Percentiles rank a stretch among this genome's conserved stretches.
These are phyloP conservation scores for Aspergillus unguis DNA, from an alignment of 2,329 filamentous ascomycete species.

Conservation along the genomic window DNA sequence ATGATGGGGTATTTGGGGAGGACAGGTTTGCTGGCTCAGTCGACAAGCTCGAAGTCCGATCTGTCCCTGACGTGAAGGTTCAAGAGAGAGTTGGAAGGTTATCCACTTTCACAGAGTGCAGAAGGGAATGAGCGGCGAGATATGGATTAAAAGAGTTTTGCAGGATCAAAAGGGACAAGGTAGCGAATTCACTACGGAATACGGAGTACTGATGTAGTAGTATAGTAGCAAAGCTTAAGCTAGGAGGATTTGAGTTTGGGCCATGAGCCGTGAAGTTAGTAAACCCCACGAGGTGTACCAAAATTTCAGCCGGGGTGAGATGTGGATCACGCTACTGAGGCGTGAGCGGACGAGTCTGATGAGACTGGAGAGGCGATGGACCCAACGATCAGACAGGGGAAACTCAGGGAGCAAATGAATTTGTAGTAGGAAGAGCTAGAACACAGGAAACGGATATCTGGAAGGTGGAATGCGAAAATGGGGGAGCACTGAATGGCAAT, in stretches of 20 bases:
- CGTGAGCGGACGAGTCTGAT: neutral
- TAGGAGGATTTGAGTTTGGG: constrained; percentile 6
- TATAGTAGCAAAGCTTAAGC: constrained; percentile 5
- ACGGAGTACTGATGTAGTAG: neutral
- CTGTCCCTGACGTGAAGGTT: neutral
- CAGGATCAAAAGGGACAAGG: constrained; percentile 2
- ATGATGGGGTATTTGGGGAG: constrained; percentile 1
- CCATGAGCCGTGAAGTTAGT: neutral
- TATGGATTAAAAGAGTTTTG: neutral
- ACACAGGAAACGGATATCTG: neutral
- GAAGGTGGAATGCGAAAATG: constrained; percentile 4
- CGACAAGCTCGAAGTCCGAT: neutral
- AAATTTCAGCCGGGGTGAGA: neutral
- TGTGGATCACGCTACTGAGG: neutral
- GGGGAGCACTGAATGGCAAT: neutral
- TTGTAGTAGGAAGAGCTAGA: neutral
- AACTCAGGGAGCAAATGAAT: neutral
- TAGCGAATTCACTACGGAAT: neutral
- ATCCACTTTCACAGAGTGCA: neutral
- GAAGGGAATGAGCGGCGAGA: neutral
- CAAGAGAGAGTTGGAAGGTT: neutral
- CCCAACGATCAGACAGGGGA: constrained; percentile 2
- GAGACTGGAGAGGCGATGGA: neutral
- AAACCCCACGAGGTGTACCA: constrained; percentile 6
- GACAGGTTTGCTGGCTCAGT: neutral